These are phyloP conservation scores for Eucalyptus tenuipes DNA, from an alignment of 345 rosid species.

Conservation along the genomic window DNA sequence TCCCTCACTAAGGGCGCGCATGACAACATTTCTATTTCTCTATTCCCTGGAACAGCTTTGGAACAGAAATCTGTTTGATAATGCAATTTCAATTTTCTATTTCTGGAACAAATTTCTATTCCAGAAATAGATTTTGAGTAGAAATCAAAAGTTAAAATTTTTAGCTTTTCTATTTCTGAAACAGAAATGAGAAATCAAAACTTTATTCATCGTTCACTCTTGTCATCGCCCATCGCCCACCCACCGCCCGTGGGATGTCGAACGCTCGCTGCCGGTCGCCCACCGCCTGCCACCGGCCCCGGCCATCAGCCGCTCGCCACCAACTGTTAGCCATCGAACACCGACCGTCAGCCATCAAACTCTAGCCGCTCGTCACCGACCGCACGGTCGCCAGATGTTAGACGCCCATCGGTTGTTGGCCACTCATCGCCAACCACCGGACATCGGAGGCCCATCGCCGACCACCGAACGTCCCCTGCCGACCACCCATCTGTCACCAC, in stretches of 20 bases:
- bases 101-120: rapidly evolving
- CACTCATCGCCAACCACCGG: too few species aligned
- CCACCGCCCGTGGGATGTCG: rapidly evolving
- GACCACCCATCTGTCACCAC: rapidly evolving
- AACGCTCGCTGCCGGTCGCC: rapidly evolving
- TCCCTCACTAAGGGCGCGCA: too few species aligned
- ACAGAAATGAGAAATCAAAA: too few species aligned
- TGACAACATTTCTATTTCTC: rapidly evolving
- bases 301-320: too few species aligned
- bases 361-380: rapidly evolving
- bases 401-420: rapidly evolving
- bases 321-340: rapidly evolving
- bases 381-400: rapidly evolving
- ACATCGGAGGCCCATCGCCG: rapidly evolving
- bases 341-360: rapidly evolving
- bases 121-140: too few species aligned
- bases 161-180: too few species aligned
- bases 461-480: rapidly evolving
- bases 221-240: rapidly evolving
- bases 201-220: too few species aligned
- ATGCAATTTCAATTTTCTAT: rapidly evolving
- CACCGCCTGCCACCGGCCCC: rapidly evolving
- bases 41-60: rapidly evolving
- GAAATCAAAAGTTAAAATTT: rapidly evolving
- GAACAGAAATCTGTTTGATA: rapidly evolving